These are phyloP conservation scores for Cinnamomum micranthum DNA, from an alignment of 164 flowering plant species.

Conservation along the genomic window DNA sequence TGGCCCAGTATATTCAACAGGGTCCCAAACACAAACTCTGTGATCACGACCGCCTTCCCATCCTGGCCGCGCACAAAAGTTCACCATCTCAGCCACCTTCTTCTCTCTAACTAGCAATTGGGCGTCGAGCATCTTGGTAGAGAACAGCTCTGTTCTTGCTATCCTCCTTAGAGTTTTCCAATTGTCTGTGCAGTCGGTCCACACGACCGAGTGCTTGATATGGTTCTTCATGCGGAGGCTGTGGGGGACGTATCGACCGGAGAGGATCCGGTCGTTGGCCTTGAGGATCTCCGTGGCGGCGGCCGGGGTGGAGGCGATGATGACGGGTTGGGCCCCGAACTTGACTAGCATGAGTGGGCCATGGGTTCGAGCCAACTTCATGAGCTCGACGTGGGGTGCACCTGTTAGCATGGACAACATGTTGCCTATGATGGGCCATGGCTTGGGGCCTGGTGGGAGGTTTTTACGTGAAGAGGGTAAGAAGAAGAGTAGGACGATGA, in stretches of 20 bases:
- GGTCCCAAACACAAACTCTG: constrained; percentile 20
- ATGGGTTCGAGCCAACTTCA: constrained; percentile 16
- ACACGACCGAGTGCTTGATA: constrained; percentile 14
- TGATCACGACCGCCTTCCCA: constrained; percentile 19
- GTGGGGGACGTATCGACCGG: constrained; percentile 17
- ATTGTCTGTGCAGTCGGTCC: constrained; percentile 29
- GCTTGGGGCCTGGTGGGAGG: constrained; percentile 42
- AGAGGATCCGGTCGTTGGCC: constrained; percentile 19
- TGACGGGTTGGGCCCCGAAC: constrained; percentile 25
- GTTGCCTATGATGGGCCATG: constrained; percentile 45
- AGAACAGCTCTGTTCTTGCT: constrained; percentile 31
- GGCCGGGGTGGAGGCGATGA: constrained; percentile 24
- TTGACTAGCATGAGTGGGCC: constrained; percentile 34
- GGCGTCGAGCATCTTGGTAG: constrained; percentile 19
- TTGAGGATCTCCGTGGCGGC: constrained; percentile 32
- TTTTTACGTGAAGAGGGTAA: neutral
- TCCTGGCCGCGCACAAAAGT: constrained; percentile 15
- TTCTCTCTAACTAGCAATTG: constrained; percentile 24
- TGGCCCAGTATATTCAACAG: constrained; percentile 22
- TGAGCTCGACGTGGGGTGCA: constrained; percentile 21
- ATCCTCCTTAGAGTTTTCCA: constrained; percentile 32
- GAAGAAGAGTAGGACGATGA: neutral
- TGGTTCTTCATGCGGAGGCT: constrained; percentile 3
- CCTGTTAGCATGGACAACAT: constrained; percentile 15
- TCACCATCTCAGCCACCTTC: constrained; percentile 27